Base-by-base conservation (phyloP, 164 flowering plant genomes). In the Magnolia kwangsiensis region DNA sequence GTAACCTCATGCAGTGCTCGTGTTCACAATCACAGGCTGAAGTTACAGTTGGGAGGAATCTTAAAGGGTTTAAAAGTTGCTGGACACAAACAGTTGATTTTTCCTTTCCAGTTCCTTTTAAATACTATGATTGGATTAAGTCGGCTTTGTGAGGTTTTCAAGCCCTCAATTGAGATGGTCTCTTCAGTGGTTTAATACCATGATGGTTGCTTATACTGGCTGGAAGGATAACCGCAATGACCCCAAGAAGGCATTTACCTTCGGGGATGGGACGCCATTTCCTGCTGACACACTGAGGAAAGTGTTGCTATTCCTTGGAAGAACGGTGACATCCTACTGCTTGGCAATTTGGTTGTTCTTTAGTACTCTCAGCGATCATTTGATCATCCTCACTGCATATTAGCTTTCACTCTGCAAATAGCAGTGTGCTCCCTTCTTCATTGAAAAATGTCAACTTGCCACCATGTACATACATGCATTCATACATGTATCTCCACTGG, bases 201-300 rank as follows among this genome's bases (percentile, higher is more conserved):
- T 95, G 94, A 97, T 89, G 37, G 94, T 92, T 70, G 92, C 94
- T 50, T 93, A 90, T 67, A 92, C 95, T 1, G 95, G 95, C 2
- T 93, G 95, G 94, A 79, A 90, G 83, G 97, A 91, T 80, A 81
- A 85, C 0, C 82, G 89, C 21, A 92, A 93, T 71, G 97, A 90
- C 80, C 95, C 98, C 8, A 84, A 72, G 9, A 89, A 90, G 80
- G 94, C 94, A 1, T 92, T 92, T 9, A 91, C 93, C 8, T 93
- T 90, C 78, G 97, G 95, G n/a, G 91, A 90, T 84, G 97, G 98
- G 1, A 77, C 73, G 2, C 88, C 93, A 8, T 83, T 95, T 83
- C 97, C 98, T 8, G 83, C 84, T n/a, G 89, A 92, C 67, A 80
- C 88, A 59, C 80, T 93, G 95, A 91, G 77, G 96, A 95, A 81